Evolutionary conservation across 192 early-diverging fungal species (phyloP), one percentile per base, ranked within the genome.

Genomic region (Backusella psychrophila): DNA sequence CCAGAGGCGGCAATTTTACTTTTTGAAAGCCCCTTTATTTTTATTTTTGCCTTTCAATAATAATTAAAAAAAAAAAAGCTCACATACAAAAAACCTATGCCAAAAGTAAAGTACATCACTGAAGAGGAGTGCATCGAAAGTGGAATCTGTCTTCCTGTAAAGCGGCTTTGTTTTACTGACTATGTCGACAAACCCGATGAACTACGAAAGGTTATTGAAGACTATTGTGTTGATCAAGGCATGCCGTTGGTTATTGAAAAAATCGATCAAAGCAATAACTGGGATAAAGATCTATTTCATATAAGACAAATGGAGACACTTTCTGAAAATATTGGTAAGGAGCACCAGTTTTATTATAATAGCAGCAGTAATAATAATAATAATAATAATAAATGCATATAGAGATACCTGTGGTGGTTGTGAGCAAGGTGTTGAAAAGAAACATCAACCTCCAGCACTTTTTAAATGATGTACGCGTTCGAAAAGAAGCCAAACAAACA

Each of bases 231-330:
- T 21, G 59, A 69, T 5, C 38, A 46, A 3, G 72, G 72, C 4
- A 14, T 65, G 52, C 77, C 77, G 9, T 66, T 78, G 21, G 77
- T 78, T 19, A 73, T 78, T 68, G 71, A 33, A 33, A 78, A 78
- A 68, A 21, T 74, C 6, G n/a, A 78, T 29, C 66, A 49, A 38
- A 17, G 11, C 21, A 19, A 1, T 1, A 23, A 31, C 4, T 78
- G 77, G 77, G 35, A 67, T 17, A 14, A 34, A 5, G 33, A 78
- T 9, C 49, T 71, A 15, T 72, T 74, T 26, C 26, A 23, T 21
- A 23, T 78, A 9, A 65, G 68, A 3, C 12, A 41, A n/a, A 26
- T 78, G 17, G 29, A 41, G 14, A 15, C 44, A 14, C 4, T 49
- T 69, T n/a, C 49, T 12, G 35, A 33, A 31, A 23, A 46, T 21